A percentile compares a stretch with the other conserved stretches of the same genome.
Evolutionary conservation across 208 protist species (phyloP).

Genomic region (Strigomonas oncopelti): DNA sequence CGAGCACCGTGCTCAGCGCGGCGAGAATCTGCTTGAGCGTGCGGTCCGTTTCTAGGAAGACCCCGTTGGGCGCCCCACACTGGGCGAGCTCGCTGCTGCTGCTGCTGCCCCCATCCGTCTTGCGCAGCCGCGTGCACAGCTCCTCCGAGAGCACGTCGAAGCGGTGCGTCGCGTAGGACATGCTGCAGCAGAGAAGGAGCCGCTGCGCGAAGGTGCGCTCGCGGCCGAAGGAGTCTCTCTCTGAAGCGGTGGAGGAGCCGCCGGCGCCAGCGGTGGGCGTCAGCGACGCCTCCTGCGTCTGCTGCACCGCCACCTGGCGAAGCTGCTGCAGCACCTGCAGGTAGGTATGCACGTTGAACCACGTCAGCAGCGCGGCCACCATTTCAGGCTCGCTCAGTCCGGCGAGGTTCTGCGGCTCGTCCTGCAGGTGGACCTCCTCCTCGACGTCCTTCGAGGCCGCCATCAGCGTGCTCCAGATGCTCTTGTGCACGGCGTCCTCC

Average conservation of each 20-base stretch:
- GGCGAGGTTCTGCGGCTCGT: background rate
- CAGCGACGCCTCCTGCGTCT: background rate
- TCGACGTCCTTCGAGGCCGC: slow-evolving; percentile 5
- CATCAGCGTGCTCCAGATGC: slow-evolving; percentile 19
- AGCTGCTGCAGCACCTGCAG: slow-evolving; percentile 5
- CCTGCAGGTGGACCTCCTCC: background rate
- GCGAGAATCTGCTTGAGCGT: slow-evolving; percentile 3
- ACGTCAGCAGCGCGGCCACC: slow-evolving; percentile 12
- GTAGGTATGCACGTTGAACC: slow-evolving; percentile 12
- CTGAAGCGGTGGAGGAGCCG: background rate
- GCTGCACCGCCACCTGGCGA: slow-evolving; percentile 1
- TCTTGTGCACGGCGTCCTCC: slow-evolving; percentile 13
- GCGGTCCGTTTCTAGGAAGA: slow-evolving; percentile 14
- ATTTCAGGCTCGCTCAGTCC: slow-evolving; percentile 8
- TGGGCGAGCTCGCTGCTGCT: slow-evolving; percentile 4
- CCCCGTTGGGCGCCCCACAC: slow-evolving; percentile 7
- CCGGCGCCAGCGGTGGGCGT: background rate
- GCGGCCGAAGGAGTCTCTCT: background rate
- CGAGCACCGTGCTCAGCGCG: slow-evolving; percentile 7
- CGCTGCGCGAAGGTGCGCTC: slow-evolving; percentile 9
- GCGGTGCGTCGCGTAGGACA: slow-evolving; percentile 6
- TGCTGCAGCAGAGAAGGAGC: slow-evolving; percentile 8
- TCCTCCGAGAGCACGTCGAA: slow-evolving; percentile 12
- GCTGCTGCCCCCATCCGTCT: background rate
- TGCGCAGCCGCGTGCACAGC: slow-evolving; percentile 4